A percentile compares a stretch with the other conserved stretches of the same genome.
Evolutionary conservation across 371 early-diverging fungal species (phyloP).

Genomic region (Mycotypha africana): DNA sequence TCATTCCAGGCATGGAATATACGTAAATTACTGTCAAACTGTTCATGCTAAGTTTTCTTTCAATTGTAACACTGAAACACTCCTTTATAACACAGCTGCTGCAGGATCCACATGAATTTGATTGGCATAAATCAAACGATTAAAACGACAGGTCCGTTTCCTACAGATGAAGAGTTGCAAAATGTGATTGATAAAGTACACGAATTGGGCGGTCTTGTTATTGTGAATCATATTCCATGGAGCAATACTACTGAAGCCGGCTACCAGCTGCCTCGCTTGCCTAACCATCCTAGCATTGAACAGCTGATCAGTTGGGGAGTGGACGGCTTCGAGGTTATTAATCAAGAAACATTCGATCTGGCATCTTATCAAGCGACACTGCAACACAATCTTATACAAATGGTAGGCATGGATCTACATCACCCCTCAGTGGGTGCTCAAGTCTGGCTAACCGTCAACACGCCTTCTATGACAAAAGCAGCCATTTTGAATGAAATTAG

Average conservation of each 20-base stretch:
- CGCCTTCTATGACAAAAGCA: conserved; percentile 32
- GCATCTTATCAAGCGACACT: conserved; percentile 50
- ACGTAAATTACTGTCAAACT: too few relatives aligned
- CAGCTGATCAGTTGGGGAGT: conserved; percentile 63
- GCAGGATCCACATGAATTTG: conserved; percentile 76
- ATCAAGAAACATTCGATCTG: conserved; percentile 58
- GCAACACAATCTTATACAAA: conserved; percentile 39
- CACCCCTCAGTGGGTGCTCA: conserved; percentile 53
- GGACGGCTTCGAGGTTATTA: conserved; percentile 69
- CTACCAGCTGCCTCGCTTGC: conserved; percentile 55
- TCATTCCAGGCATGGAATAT: conserved; percentile 74
- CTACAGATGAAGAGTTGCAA: conserved; percentile 61
- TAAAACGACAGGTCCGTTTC: conserved; percentile 48
- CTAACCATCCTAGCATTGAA: conserved; percentile 60
- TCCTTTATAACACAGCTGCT: conserved; percentile 35
- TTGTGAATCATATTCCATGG: conserved; percentile 82
- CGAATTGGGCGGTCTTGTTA: conserved; percentile 66
- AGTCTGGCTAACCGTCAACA: conserved; percentile 62
- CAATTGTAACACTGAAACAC: too few relatives aligned
- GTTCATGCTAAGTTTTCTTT: too few relatives aligned
- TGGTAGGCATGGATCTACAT: conserved; percentile 71
- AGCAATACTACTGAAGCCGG: conserved; percentile 61
- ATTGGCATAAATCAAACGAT: conserved; percentile 69
- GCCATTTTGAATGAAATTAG: conserved; percentile 59
- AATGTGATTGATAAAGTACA: conserved; percentile 57